These are phyloP conservation scores for Trichoderma erinaceum DNA, from an alignment of 495 filamentous ascomycete genomes.

Conservation along the genomic window DNA sequence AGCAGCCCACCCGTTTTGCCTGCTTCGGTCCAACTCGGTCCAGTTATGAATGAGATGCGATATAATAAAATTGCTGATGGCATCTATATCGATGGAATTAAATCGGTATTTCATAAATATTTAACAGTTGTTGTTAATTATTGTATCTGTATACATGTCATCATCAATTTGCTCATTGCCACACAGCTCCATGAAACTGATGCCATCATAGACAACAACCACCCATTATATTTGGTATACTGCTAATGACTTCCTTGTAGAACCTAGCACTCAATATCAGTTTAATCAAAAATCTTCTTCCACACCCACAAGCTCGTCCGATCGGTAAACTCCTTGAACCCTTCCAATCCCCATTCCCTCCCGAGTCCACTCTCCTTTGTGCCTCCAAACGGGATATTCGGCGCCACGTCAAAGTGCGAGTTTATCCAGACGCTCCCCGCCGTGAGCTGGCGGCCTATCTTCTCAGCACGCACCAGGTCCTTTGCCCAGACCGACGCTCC, in stretches of 20 bases:
- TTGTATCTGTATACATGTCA: too few relatives aligned
- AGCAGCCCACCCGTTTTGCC: too few relatives aligned
- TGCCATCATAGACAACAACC: too few relatives aligned
- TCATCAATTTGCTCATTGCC: too few relatives aligned
- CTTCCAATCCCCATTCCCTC: constrained; percentile 15
- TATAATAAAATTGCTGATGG: background rate
- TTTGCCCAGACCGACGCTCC: constrained; percentile 53
- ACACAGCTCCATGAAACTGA: too few relatives aligned
- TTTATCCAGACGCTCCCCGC: constrained; percentile 57
- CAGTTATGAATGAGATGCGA: background rate
- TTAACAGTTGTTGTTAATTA: too few relatives aligned
- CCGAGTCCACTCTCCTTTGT: constrained; percentile 63
- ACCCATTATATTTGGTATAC: background rate
- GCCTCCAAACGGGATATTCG: constrained; percentile 47
- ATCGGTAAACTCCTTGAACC: constrained; percentile 18
- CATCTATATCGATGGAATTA: background rate
- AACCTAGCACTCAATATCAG: background rate
- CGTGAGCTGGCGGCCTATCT: constrained; percentile 46
- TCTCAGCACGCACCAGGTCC: constrained; percentile 43
- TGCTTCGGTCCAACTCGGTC: background rate
- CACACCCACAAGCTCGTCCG: constrained; percentile 17
- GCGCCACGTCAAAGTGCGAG: constrained; percentile 44
- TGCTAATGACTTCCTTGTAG: background rate
- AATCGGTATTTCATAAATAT: background rate
- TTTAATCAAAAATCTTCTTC: constrained; percentile 19